Conservation (phyloP, 768 basidiomycete genomes). For the Brasilioporus rufonigricans region DNA sequence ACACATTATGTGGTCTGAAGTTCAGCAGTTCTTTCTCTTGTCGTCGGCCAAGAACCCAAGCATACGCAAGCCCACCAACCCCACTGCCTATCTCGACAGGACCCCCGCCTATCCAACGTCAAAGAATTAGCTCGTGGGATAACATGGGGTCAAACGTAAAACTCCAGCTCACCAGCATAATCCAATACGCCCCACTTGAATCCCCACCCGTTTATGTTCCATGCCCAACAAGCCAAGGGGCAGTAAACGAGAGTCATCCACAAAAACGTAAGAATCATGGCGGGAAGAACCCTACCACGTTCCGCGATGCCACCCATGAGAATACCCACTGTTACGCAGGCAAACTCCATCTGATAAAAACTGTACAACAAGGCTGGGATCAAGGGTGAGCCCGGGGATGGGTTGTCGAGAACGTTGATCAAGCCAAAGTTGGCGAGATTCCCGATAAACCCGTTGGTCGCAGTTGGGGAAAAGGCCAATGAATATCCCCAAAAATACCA, state of each 20-base stretch:
- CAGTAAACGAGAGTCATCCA: slow-evolving; percentile 91
- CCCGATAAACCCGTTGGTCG: slow-evolving; percentile 74
- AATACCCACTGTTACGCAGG: slow-evolving; percentile 76
- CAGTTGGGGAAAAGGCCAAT: slow-evolving; percentile 76
- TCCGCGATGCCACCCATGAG: slow-evolving; percentile 82
- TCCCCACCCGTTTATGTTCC: slow-evolving; percentile 81
- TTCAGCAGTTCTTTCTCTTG: slow-evolving; percentile 68
- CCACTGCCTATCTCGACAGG: slow-evolving; percentile 89
- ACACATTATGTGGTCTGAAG: slow-evolving; percentile 88
- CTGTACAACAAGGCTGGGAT: slow-evolving; percentile 82
- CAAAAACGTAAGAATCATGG: slow-evolving; percentile 75
- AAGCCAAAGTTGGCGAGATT: slow-evolving; percentile 80
- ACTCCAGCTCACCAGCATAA: slow-evolving; percentile 64
- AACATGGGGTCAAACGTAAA: slow-evolving; percentile 2
- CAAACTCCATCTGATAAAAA: slow-evolving; percentile 88
- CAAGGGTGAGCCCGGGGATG: slow-evolving; percentile 76
- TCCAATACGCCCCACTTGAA: slow-evolving; percentile 83
- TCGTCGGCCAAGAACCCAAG: slow-evolving; percentile 83
- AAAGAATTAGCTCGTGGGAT: not conserved
- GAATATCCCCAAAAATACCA: slow-evolving; percentile 87
- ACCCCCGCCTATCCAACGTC: slow-evolving; percentile 57
- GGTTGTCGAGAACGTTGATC: slow-evolving; percentile 62
- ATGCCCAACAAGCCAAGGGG: slow-evolving; percentile 83
- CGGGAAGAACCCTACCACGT: slow-evolving; percentile 79
- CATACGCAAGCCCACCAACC: slow-evolving; percentile 79